Evolutionary conservation across 345 rosid genomes (phyloP).

Genomic region (Odontarrhena argentea): DNA sequence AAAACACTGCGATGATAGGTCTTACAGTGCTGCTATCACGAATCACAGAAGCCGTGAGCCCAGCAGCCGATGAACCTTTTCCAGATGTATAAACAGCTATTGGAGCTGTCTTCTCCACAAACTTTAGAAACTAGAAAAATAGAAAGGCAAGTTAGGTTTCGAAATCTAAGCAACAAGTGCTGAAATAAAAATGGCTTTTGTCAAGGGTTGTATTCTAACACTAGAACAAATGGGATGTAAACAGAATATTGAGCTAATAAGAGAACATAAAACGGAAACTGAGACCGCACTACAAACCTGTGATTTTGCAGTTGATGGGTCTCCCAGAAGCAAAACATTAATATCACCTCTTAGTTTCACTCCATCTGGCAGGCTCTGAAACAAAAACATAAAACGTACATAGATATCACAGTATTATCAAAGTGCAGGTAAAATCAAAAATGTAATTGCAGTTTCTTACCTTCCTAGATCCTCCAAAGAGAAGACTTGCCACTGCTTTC

Average conservation of each 20-base stretch:
- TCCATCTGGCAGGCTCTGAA: conserved; percentile 86
- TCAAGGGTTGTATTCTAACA: conserved; percentile 8
- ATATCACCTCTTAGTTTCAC: conserved; percentile 95
- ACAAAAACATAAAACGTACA: not conserved
- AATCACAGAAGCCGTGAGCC: conserved; percentile 96
- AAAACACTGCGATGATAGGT: conserved; percentile 23
- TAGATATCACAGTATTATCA: conserved; percentile 15
- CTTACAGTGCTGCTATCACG: conserved; percentile 82
- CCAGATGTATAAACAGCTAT: conserved; percentile 97
- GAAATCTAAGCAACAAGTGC: conserved; percentile 9
- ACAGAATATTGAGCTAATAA: not conserved
- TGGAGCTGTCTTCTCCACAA: conserved; percentile 97
- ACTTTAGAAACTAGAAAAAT: conserved; percentile 75
- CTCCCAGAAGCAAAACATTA: conserved; percentile 91
- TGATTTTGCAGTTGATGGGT: conserved; percentile 97
- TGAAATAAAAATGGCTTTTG: not conserved
- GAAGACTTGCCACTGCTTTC: conserved; percentile 89
- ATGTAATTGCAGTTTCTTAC: conserved; percentile 37
- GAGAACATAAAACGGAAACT: not conserved
- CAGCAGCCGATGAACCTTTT: conserved; percentile 98
- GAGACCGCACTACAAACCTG: conserved; percentile 54
- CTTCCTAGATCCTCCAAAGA: conserved; percentile 97
- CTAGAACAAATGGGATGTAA: not conserved
- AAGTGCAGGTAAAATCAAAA: conserved; percentile 10
- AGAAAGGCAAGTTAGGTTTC: not conserved